A percentile compares a stretch with the other conserved stretches of the same genome.
Evolutionary conservation across 2,329 filamentous ascomycete species (phyloP).

Genomic region (Lojkania enalia): DNA sequence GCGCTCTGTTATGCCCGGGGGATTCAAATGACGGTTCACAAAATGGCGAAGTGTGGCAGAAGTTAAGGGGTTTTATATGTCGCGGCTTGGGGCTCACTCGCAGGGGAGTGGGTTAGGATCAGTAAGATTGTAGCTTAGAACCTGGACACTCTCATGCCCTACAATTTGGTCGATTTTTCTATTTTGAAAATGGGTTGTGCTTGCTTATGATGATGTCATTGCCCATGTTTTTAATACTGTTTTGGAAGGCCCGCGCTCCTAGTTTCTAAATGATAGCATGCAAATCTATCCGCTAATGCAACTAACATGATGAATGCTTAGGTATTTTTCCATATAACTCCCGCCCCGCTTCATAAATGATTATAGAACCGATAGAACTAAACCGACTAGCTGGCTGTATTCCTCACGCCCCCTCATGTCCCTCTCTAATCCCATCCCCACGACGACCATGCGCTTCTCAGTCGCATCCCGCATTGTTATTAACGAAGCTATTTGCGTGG

Average conservation of each 20-base stretch:
- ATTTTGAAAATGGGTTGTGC: too few species aligned
- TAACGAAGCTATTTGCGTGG: conserved; percentile 83
- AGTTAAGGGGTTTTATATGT: conserved; percentile 43
- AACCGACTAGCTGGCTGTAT: conserved; percentile 49
- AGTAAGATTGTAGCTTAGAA: conserved; percentile 48
- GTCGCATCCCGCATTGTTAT: conserved; percentile 71
- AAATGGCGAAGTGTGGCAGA: conserved; percentile 44
- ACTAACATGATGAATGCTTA: too few species aligned
- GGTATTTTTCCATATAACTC: too few species aligned
- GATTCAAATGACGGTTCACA: conserved; percentile 43
- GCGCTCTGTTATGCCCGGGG: conserved; percentile 41
- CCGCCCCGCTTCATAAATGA: not conserved
- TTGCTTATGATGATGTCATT: too few species aligned
- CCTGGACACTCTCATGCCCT: conserved; percentile 27
- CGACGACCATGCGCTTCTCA: conserved; percentile 61
- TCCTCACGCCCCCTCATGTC: conserved; percentile 53
- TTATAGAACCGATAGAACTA: conserved; percentile 46
- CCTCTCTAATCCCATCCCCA: conserved; percentile 61
- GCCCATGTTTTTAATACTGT: too few species aligned
- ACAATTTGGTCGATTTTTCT: too few species aligned
- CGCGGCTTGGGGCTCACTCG: conserved; percentile 39
- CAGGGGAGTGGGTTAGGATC: conserved; percentile 37
- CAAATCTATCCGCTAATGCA: too few species aligned
- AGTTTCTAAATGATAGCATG: too few species aligned
- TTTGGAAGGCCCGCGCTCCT: not conserved